Percentiles rank a stretch among this genome's conserved stretches.
These are phyloP conservation scores for Fusarium virguliforme DNA, from an alignment of 2,329 filamentous ascomycete genomes.

Conservation along the genomic window DNA sequence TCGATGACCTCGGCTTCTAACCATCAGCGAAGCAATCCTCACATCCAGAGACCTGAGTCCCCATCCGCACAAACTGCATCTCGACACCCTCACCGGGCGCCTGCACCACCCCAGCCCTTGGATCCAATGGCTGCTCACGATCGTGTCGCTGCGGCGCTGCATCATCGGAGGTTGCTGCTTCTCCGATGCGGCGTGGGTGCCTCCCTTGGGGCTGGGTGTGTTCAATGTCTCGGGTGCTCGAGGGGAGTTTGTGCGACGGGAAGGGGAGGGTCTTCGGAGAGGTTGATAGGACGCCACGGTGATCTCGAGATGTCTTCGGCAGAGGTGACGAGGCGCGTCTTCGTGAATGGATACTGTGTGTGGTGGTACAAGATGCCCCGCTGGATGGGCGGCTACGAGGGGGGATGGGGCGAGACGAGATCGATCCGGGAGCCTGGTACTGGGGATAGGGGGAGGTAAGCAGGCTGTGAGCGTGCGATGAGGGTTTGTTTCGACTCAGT, in stretches of 20 bases:
- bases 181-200: conserved; percentile 30
- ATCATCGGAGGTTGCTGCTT: conserved; percentile 42
- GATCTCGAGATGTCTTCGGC: conserved; percentile 2
- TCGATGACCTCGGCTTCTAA: conserved; percentile 65
- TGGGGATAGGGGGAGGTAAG: conserved; percentile 6
- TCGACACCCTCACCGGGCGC: conserved; percentile 28
- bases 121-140: conserved; percentile 30
- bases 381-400: conserved; percentile 25
- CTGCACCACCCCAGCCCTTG: conserved; percentile 35
- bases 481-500: background rate
- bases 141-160: conserved; percentile 38
- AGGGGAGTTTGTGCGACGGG: conserved; percentile 8
- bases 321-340: background rate
- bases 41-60: conserved; percentile 61
- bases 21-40: conserved; percentile 73
- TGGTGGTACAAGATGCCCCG: conserved; percentile 40
- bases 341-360: conserved; percentile 26
- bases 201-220: conserved; percentile 7
- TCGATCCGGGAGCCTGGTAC: conserved; percentile 39
- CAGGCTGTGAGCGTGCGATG: background rate
- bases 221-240: conserved; percentile 47
- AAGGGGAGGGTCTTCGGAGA: background rate
- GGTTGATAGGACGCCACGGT: conserved; percentile 40
- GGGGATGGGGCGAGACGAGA: conserved; percentile 32
- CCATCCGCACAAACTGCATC: conserved; percentile 62